A percentile compares a stretch with the other conserved stretches of the same genome.
These are phyloP conservation scores for Ceriops decandra DNA, from an alignment of 345 rosid species.

Conservation along the genomic window DNA sequence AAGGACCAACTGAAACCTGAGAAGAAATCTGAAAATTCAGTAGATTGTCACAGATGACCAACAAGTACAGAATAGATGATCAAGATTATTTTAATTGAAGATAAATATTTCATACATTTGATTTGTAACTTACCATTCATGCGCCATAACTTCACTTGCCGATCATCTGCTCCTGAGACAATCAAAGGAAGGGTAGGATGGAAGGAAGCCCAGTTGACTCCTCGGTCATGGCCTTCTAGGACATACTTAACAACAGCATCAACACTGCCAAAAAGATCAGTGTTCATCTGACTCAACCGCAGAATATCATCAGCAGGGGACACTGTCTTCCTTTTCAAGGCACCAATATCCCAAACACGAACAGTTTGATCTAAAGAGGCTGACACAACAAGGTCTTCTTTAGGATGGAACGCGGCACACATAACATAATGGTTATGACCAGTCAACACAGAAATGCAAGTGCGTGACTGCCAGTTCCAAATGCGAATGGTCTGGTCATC, in stretches of 20 bases:
- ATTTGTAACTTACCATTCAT: slow-evolving; percentile 63
- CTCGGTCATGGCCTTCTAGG: slow-evolving; percentile 96
- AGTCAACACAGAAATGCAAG: slow-evolving; percentile 88
- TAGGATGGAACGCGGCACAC: slow-evolving; percentile 97
- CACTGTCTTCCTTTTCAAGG: slow-evolving; percentile 77
- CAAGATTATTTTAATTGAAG: background rate
- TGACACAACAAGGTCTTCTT: slow-evolving; percentile 94
- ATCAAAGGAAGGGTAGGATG: slow-evolving; percentile 93
- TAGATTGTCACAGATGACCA: background rate
- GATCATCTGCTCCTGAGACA: slow-evolving; percentile 98
- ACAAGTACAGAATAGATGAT: background rate
- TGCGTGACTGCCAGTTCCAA: slow-evolving; percentile 99
- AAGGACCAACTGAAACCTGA: background rate
- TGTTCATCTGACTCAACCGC: slow-evolving; percentile 86
- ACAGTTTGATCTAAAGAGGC: slow-evolving; percentile 97
- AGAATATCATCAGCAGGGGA: slow-evolving; percentile 90
- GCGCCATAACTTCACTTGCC: slow-evolving; percentile 97
- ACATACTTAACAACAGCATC: slow-evolving; percentile 96
- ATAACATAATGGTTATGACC: slow-evolving; percentile 99
- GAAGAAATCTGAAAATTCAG: background rate
- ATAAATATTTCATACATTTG: background rate
- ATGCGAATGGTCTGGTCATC: slow-evolving; percentile 97
- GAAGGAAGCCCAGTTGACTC: slow-evolving; percentile 98
- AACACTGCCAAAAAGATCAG: slow-evolving; percentile 89
- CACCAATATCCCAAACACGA: slow-evolving; percentile 96